Base-by-base conservation (phyloP, 148 eudicot genomes). In the Diospyros kaki region DNA sequence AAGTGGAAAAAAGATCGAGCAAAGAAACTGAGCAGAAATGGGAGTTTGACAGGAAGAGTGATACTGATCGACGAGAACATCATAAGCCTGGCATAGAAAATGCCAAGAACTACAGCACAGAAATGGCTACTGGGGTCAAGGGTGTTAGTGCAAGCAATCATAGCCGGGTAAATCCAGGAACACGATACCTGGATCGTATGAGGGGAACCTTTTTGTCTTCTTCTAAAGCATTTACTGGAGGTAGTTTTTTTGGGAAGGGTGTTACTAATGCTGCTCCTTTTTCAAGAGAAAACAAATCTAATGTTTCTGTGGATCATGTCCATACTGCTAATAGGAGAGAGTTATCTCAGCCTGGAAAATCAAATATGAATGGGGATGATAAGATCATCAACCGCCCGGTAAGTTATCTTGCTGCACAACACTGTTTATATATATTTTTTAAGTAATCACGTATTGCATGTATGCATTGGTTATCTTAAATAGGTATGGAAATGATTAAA, bases 161-260 rank as follows among this genome's bases (percentile, higher is more conserved):
- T 84, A 82, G 73, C 79, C 82, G 85, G 75, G 98, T 83, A 72
- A 83, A 82, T 85, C 90, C 85, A 75, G 94, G 97, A 76, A 73
- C 97, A 48, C 83, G 97, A 86, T 92, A 94, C 82, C 85, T 94
- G 68, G 97, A 94, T 77, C 88, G 92, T 42, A 80, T 94, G 97
- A 88, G 74, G 88, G 96, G 98, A 45, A 90, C 94, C 18, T 77
- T 94, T 76, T 82, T 92, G 61, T 92, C 96, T 66, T 89, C 98
- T 73, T 94, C 96, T 10, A 90, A 89, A 83, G 97, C 96, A 84
- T 83, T 94, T 68, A 82, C 91, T 83, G 91, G 96, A 71, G 81
- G 90, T 79, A 83, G 87, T 76, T 92, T 92, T 76, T 95, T 92
- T 81, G 90, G 97, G 56, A 90, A 86, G 81, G 86, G 84, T 73